These are phyloP conservation scores for Phlegmacium glaucopus DNA, from an alignment of 768 basidiomycete genomes.

Conservation along the genomic window DNA sequence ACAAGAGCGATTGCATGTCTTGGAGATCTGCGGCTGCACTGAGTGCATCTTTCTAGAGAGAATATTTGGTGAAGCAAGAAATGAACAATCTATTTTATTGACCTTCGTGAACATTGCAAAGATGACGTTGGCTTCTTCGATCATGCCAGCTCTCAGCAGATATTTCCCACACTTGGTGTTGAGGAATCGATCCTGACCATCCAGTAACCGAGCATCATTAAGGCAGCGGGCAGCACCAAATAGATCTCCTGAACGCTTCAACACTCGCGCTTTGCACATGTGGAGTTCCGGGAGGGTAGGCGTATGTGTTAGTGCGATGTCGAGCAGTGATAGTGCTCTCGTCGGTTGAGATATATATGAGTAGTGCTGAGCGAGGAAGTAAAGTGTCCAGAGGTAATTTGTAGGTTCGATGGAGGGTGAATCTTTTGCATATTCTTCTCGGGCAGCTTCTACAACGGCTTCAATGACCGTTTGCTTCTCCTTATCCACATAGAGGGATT, in stretches of 20 bases:
- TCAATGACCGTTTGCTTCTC: slow-evolving; percentile 69
- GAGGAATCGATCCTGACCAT: slow-evolving; percentile 92
- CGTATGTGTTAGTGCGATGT: slow-evolving; percentile 73
- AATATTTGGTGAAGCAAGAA: slow-evolving; percentile 4
- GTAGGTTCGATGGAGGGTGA: slow-evolving; percentile 55
- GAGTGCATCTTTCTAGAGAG: slow-evolving; percentile 73
- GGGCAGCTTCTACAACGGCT: slow-evolving; percentile 54
- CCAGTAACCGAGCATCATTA: slow-evolving; percentile 80
- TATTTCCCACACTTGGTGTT: slow-evolving; percentile 96
- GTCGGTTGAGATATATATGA: slow-evolving; percentile 54
- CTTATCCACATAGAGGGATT: slow-evolving; percentile 68
- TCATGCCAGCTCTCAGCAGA: slow-evolving; percentile 74
- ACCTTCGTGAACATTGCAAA: slow-evolving; percentile 93
- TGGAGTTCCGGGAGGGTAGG: slow-evolving; percentile 92
- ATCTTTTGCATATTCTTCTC: slow-evolving; percentile 30
- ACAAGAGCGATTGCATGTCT: slow-evolving; percentile 94
- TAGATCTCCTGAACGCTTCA: slow-evolving; percentile 84
- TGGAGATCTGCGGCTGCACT: slow-evolving; percentile 78
- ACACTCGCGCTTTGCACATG: slow-evolving; percentile 74
- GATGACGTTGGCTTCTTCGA: slow-evolving; percentile 69
- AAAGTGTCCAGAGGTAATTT: slow-evolving; percentile 90
- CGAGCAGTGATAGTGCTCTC: slow-evolving; percentile 60
- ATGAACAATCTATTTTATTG: slow-evolving; percentile 1
- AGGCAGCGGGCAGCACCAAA: slow-evolving; percentile 69
- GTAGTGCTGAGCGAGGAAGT: slow-evolving; percentile 91